These are phyloP conservation scores for Calonectria pseudoturangicola DNA, from an alignment of 2,329 filamentous ascomycete species.

Conservation along the genomic window DNA sequence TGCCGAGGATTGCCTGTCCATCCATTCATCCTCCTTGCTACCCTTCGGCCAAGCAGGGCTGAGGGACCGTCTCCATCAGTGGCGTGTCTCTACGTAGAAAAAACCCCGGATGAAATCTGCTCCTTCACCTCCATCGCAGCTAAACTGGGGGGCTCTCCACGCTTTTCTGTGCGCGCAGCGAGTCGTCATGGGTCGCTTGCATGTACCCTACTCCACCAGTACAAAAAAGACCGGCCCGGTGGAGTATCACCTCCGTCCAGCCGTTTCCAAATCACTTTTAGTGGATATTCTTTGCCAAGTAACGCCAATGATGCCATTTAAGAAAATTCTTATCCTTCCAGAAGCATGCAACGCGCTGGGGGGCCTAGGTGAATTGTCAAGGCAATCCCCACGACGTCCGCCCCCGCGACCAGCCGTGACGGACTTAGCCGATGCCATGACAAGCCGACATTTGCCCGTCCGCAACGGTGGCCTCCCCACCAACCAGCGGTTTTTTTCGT, in stretches of 20 bases:
- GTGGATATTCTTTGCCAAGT: conserved; percentile 40
- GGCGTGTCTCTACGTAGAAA: conserved; percentile 55
- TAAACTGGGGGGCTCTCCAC: not conserved
- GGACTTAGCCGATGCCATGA: conserved; percentile 55
- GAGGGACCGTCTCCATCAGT: conserved; percentile 21
- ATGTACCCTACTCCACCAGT: conserved; percentile 58
- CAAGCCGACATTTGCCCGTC: conserved; percentile 54
- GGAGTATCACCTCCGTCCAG: conserved; percentile 49
- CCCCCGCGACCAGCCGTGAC: conserved; percentile 46
- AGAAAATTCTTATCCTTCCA: conserved; percentile 56
- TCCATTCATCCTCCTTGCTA: conserved; percentile 1
- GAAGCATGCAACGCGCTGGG: conserved; percentile 54
- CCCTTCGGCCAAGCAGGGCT: conserved; percentile 24
- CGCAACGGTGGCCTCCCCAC: conserved; percentile 44
- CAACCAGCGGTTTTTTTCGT: conserved; percentile 47
- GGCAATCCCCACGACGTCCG: conserved; percentile 42
- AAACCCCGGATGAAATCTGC: conserved; percentile 49
- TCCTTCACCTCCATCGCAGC: conserved; percentile 26
- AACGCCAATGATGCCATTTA: conserved; percentile 49
- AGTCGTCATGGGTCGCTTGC: not conserved
- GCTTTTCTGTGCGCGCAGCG: conserved; percentile 8
- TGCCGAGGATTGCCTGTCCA: conserved; percentile 26
- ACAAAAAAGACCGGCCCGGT: conserved; percentile 54
- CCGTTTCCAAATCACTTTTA: conserved; percentile 41
- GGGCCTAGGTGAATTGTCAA: conserved; percentile 47